phyloP scores from a whole-genome alignment of 2,329 filamentous ascomycete species.

The Fonsecaea pugnacius region DNA sequence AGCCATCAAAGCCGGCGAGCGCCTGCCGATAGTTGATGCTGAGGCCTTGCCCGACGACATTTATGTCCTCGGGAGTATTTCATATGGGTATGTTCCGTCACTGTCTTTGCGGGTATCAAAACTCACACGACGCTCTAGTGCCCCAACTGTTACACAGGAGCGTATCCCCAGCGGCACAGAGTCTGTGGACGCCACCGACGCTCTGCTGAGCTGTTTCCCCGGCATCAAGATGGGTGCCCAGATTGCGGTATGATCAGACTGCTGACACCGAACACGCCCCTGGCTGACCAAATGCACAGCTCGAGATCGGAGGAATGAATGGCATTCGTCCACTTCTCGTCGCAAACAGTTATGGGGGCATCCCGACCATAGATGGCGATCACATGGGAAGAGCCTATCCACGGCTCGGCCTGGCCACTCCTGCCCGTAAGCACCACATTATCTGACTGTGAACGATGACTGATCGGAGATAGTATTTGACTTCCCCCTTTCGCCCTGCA shows the following conservation, averaged over 20 bases:
- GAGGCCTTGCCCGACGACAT: slow-evolving; percentile 22
- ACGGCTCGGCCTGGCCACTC: slow-evolving; percentile 10
- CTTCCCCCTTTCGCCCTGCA: slow-evolving; percentile 16
- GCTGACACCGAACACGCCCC: slow-evolving; percentile 33
- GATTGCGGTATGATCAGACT: slow-evolving; percentile 33
- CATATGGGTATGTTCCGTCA: slow-evolving; percentile 14
- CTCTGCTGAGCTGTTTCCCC: slow-evolving; percentile 15
- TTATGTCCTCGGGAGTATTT: slow-evolving; percentile 21
- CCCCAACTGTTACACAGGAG: slow-evolving; percentile 22
- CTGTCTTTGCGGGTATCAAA: not conserved
- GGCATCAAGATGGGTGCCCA: slow-evolving; percentile 40
- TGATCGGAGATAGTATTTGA: slow-evolving; percentile 18
- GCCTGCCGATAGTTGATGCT: slow-evolving; percentile 24
- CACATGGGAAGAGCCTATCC: slow-evolving; percentile 45
- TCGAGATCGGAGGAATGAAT: slow-evolving; percentile 63
- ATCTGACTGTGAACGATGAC: not conserved
- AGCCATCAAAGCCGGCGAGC: slow-evolving; percentile 19
- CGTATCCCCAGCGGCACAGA: slow-evolving; percentile 27
- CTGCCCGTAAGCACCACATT: slow-evolving; percentile 1
- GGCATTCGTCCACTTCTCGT: slow-evolving; percentile 64
- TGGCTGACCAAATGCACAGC: slow-evolving; percentile 25
- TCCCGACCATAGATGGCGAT: slow-evolving; percentile 51
- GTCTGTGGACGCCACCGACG: slow-evolving; percentile 23
- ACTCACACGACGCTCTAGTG: slow-evolving; percentile 3
- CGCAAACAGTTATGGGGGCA: slow-evolving; percentile 43